Evolutionary conservation across 192 early-diverging fungal genomes (phyloP).

Genomic region (Powellomyces hirtus): DNA sequence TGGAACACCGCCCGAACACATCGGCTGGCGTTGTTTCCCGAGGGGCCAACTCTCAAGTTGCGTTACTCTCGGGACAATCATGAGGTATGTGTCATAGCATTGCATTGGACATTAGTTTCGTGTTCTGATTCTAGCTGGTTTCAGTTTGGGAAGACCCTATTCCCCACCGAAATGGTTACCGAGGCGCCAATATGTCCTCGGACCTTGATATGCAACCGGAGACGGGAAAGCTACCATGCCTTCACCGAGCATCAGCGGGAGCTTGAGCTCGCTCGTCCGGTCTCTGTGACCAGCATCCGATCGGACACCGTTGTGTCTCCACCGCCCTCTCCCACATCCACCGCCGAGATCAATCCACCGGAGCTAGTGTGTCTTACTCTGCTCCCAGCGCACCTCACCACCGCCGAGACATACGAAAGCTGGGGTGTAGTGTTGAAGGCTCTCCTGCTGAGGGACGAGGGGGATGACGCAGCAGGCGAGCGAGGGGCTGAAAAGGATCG

Average conservation of each 20-base stretch:
- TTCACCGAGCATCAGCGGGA: background rate
- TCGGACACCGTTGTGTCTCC: background rate
- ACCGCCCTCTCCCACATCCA: constrained; percentile 5
- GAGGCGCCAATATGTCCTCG: background rate
- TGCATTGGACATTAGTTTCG: background rate
- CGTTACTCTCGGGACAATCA: constrained; percentile 6
- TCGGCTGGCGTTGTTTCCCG: constrained; percentile 10
- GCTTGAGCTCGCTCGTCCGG: background rate
- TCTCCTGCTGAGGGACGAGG: background rate
- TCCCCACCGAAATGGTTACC: constrained; percentile 4
- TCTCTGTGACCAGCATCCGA: background rate
- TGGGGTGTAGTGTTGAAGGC: constrained; percentile 14
- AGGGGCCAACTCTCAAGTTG: constrained; percentile 7
- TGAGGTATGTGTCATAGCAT: background rate
- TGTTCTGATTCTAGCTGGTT: background rate
- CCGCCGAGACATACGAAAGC: constrained; percentile 4
- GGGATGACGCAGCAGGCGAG: too few relatives aligned
- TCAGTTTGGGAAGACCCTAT: constrained; percentile 5
- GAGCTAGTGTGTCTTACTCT: constrained; percentile 18
- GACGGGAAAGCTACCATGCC: background rate
- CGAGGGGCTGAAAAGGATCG: too few relatives aligned
- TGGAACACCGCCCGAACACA: background rate
- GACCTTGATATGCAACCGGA: constrained; percentile 8
- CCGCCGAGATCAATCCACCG: background rate
- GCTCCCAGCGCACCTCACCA: constrained; percentile 1